Evolutionary conservation across 2,329 filamentous ascomycete genomes (phyloP).

Genomic region (Botryosphaeria dothidea): DNA sequence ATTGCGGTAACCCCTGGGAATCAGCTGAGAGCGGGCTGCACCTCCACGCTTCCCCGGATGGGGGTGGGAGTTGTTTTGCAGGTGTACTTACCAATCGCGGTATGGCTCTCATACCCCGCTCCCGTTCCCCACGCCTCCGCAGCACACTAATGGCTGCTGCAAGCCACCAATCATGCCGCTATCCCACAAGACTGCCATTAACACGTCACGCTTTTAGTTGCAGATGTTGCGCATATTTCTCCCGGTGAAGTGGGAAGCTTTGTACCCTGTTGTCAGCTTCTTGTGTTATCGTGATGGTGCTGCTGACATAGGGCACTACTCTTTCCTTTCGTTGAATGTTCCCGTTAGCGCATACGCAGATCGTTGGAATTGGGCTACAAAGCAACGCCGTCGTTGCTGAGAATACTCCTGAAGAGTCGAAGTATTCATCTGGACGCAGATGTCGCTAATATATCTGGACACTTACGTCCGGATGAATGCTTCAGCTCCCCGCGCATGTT

Average conservation of each 20-base stretch:
- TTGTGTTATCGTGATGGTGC: neutral
- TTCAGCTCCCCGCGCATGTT: too few species aligned
- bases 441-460: too few species aligned
- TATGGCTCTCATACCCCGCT: neutral
- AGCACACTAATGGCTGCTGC: neutral
- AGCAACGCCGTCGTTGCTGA: too few species aligned
- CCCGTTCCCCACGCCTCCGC: constrained; percentile 7
- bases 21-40: constrained; percentile 28
- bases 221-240: neutral
- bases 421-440: too few species aligned
- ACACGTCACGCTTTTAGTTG: constrained; percentile 8
- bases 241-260: neutral
- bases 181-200: constrained; percentile 2
- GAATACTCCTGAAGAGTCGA: too few species aligned
- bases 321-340: too few species aligned
- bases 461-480: too few species aligned
- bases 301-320: neutral
- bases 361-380: too few species aligned
- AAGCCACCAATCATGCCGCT: constrained; percentile 5
- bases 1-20: constrained; percentile 19
- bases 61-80: neutral
- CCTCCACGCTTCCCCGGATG: neutral
- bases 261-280: neutral
- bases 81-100: neutral
- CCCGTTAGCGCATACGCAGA: too few species aligned